phyloP scores from a whole-genome alignment of 164 flowering plant genomes.

The Kalanchoe fedtschenkoi region DNA sequence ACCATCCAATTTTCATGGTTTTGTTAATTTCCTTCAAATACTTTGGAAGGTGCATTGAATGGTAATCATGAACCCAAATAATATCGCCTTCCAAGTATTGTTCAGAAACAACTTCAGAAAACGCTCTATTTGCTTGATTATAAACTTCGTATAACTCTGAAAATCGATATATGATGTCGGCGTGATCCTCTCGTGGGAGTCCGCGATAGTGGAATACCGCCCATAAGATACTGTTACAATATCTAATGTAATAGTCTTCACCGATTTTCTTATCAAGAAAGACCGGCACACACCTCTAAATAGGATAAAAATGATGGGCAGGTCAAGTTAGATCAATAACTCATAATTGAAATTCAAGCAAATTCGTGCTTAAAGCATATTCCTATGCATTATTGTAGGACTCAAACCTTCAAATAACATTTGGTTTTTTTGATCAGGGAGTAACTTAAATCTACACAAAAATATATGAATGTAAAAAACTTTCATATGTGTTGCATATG shows the following conservation, averaged over 20 bases:
- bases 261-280: conserved; percentile 85
- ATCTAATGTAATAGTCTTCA: conserved; percentile 89
- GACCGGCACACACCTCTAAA: conserved; percentile 91
- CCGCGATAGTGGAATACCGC: conserved; percentile 89
- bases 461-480: no score
- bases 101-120: conserved; percentile 71
- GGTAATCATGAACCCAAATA: conserved; percentile 94
- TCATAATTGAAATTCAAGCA: no score
- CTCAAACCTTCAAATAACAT: no score
- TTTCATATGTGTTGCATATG: no score
- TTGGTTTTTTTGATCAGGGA: no score
- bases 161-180: conserved; percentile 80
- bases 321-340: no score
- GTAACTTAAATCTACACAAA: no score
- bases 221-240: conserved; percentile 92
- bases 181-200: conserved; percentile 91
- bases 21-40: conserved; percentile 63
- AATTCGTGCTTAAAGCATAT: no score
- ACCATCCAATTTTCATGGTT: conserved; percentile 91
- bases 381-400: no score
- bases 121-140: conserved; percentile 86
- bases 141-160: conserved; percentile 87
- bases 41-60: conserved; percentile 83
- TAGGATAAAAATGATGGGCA: no score
- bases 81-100: conserved; percentile 82